A percentile compares a stretch with the other conserved stretches of the same genome.
Conservation (phyloP, 805 yeast genomes). For the Metschnikowia kofuensis region DNA sequence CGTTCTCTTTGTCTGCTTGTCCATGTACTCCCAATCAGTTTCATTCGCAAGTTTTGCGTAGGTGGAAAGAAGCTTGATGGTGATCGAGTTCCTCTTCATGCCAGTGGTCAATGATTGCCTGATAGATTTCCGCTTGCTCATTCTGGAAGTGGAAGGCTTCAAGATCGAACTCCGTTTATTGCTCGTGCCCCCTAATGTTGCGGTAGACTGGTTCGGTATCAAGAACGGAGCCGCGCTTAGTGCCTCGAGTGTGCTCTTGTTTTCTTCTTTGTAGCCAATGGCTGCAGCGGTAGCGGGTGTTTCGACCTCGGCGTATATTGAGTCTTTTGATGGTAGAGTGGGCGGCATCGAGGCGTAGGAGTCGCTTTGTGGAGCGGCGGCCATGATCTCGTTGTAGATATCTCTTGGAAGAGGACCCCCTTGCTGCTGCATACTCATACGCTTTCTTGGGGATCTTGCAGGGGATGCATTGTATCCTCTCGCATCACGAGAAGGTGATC, state of each 20-base stretch:
- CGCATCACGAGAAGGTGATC: conserved; percentile 16
- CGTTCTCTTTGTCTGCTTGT: conserved; percentile 70
- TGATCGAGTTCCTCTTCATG: conserved; percentile 65
- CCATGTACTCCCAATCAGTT: conserved; percentile 66
- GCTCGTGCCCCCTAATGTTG: neutral
- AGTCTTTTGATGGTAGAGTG: conserved; percentile 41
- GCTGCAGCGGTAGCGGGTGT: conserved; percentile 9
- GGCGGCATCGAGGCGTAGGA: conserved; percentile 34
- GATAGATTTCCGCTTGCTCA: conserved; percentile 34
- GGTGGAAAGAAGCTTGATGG: conserved; percentile 66
- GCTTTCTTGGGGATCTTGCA: conserved; percentile 22
- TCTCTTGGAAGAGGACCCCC: conserved; percentile 39
- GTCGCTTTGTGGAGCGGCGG: conserved; percentile 12
- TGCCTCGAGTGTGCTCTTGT: conserved; percentile 22
- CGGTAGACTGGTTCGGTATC: conserved; percentile 7
- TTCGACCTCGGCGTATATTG: conserved; percentile 14
- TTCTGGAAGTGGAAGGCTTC: conserved; percentile 19
- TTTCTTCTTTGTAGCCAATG: conserved; percentile 13
- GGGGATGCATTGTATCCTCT: conserved; percentile 15
- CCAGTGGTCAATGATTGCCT: conserved; percentile 42
- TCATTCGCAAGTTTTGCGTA: conserved; percentile 69
- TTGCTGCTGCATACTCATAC: conserved; percentile 14
- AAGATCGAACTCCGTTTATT: conserved; percentile 27
- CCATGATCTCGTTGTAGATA: conserved; percentile 41
- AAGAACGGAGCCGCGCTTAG: conserved; percentile 25